phyloP scores from a whole-genome alignment of 129 eudicot genomes.

The Mikania micrantha region DNA sequence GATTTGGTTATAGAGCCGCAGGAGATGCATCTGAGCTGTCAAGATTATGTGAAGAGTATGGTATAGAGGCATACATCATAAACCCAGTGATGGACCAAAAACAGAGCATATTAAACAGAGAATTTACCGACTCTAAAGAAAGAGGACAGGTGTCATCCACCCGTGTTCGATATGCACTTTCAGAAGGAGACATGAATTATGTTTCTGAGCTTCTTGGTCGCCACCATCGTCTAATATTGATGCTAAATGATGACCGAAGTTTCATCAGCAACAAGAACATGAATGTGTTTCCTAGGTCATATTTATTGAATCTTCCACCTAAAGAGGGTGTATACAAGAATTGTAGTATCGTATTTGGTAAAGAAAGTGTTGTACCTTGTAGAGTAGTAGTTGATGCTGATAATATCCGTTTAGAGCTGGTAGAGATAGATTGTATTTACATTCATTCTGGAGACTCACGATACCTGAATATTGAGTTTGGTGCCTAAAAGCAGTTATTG shows the following conservation, averaged over 20 bases:
- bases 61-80: slow-evolving; percentile 65
- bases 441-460: slow-evolving; percentile 28
- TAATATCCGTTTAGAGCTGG: slow-evolving; percentile 58
- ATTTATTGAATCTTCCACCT: slow-evolving; percentile 84
- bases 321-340: slow-evolving; percentile 69
- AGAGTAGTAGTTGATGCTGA: slow-evolving; percentile 53
- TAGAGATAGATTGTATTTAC: slow-evolving; percentile 31
- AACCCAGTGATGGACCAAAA: slow-evolving; percentile 85
- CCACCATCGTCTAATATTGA: slow-evolving; percentile 62
- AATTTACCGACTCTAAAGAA: slow-evolving; percentile 45
- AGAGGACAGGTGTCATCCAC: slow-evolving; percentile 97
- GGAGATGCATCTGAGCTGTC: slow-evolving; percentile 77
- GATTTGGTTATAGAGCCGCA: slow-evolving; percentile 88
- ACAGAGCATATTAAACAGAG: slow-evolving; percentile 29
- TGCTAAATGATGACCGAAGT: slow-evolving; percentile 28
- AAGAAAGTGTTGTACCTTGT: slow-evolving; percentile 50
- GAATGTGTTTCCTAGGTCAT: slow-evolving; percentile 52
- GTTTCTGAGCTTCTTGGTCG: slow-evolving; percentile 94
- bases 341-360: slow-evolving; percentile 44
- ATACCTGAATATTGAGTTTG: slow-evolving; percentile 69
- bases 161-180: slow-evolving; percentile 88
- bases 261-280: slow-evolving; percentile 21
- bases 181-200: slow-evolving; percentile 75
- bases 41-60: slow-evolving; percentile 62
- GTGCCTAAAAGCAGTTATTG: slow-evolving; percentile 21